Conservation (phyloP, 768 basidiomycete species). For the Stropharia rugosoannulata region DNA sequence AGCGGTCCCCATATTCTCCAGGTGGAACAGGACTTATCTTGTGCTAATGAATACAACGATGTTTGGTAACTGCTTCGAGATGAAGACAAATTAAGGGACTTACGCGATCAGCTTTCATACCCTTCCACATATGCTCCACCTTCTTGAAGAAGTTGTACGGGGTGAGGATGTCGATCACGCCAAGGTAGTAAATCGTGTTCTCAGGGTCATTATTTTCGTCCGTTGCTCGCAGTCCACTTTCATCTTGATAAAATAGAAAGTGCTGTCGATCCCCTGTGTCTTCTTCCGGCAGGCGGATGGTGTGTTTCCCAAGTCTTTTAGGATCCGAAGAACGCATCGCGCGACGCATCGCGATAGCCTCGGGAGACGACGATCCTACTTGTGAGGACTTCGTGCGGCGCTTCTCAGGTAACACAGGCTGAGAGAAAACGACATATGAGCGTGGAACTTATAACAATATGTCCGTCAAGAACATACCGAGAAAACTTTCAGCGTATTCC, state of each 20-base stretch:
- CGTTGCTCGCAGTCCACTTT: constrained; percentile 89
- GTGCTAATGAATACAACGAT: constrained; percentile 50
- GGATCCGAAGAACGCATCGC: constrained; percentile 85
- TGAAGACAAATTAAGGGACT: constrained; percentile 32
- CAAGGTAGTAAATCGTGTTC: constrained; percentile 89
- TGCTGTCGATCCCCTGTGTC: constrained; percentile 66
- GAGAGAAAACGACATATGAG: constrained; percentile 2
- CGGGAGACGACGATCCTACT: constrained; percentile 54
- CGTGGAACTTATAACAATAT: neutral
- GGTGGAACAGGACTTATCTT: constrained; percentile 95
- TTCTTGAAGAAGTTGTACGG: constrained; percentile 80
- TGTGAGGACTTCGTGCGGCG: constrained; percentile 62
- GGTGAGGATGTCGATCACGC: constrained; percentile 96
- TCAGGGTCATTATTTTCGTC: constrained; percentile 75
- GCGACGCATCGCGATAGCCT: constrained; percentile 82
- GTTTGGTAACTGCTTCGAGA: neutral
- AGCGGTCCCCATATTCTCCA: constrained; percentile 82
- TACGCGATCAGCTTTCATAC: constrained; percentile 79
- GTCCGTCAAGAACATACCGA: constrained; percentile 54
- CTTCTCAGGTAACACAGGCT: constrained; percentile 70
- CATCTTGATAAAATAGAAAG: constrained; percentile 96
- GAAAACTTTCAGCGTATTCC: constrained; percentile 90
- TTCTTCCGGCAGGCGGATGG: constrained; percentile 57
- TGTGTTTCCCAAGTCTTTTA: constrained; percentile 54
- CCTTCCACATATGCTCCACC: constrained; percentile 91